Base-by-base conservation (phyloP, 2,329 filamentous ascomycete species). In the Alternaria rosae region DNA sequence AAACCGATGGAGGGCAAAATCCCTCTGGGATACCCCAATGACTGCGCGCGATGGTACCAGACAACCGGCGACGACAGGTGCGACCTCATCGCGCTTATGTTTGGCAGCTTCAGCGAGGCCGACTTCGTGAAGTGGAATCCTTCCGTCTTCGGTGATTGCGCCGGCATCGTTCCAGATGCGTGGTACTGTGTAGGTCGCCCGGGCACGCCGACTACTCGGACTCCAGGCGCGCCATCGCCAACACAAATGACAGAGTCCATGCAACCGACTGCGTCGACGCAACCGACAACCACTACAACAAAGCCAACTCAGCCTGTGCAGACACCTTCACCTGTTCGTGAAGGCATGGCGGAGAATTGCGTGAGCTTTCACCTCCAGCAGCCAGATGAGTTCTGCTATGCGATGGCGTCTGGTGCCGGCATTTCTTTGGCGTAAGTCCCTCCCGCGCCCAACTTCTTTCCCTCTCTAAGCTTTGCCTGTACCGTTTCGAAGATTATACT, bases 121-220 rank as follows among this genome's bases (percentile, higher is more conserved):
- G 51, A 54, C 0, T 54, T 54, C 20, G 51, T 5, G 15, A 54
- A 54, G 51, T 54, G 51, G 51, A 54, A 54, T 15, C 51, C 51
- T 3, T 32, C 51, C 25, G 51, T 54, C 11, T 43, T 20, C 15
- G 28, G 51, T 4, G 51, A 54, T 44, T 54, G 51, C 38, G 15
- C 6, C 38, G 51, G 38, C 25, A 25, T 54, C 23, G 35, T 44
- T 30, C 4, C 10, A 15, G 35, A 54, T 5, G 38, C 35, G 23
- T 43, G 51, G 51, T 54, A 43, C 23, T 54, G 51, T 44, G 30
- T 54, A 54, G 51, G 51, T 13, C 51, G 51, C 38, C 51, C 51
- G 3, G 51, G 17, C 25, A 54, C 51, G n/a, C 25, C 51, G 12
- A 54, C 38, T 6, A 54, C 51, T 10, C 35, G 51, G 9, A 42